Evolutionary conservation across 2,329 filamentous ascomycete species (phyloP).

Genomic region (Curvularia sp.): DNA sequence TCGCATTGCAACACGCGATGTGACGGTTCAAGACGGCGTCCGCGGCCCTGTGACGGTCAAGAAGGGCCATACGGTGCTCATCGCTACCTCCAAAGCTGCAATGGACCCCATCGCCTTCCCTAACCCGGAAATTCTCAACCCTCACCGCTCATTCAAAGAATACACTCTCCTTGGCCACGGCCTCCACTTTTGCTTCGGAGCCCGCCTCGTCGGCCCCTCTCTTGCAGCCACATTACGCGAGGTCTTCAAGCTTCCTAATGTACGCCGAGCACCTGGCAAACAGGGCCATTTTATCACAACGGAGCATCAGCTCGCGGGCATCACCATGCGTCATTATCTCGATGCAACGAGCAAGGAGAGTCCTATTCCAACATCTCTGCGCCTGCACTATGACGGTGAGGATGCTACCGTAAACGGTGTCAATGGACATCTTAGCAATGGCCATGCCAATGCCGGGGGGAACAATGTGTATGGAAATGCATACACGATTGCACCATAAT

Average conservation of each 20-base stretch:
- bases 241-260: conserved; percentile 46
- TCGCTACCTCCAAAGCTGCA: conserved; percentile 53
- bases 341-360: conserved; percentile 58
- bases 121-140: conserved; percentile 45
- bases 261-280: conserved; percentile 42
- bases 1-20: conserved; percentile 55
- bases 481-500: conserved; percentile 27
- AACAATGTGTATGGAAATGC: conserved; percentile 23
- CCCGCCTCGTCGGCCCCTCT: conserved; percentile 38
- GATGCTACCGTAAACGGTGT: conserved; percentile 18
- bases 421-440: conserved; percentile 12
- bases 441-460: conserved; percentile 23
- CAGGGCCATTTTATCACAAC: conserved; percentile 52
- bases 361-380: conserved; percentile 47
- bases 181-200: conserved; percentile 47
- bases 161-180: conserved; percentile 46
- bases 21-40: conserved; percentile 59
- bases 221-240: conserved; percentile 43
- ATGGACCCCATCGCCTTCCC: conserved; percentile 47
- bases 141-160: conserved; percentile 47
- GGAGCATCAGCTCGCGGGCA: conserved; percentile 57
- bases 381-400: conserved; percentile 34
- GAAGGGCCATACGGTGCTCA: conserved; percentile 44
- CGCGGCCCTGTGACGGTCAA: conserved; percentile 58
- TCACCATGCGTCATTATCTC: conserved; percentile 59